A percentile compares a stretch with the other conserved stretches of the same genome.
These are phyloP conservation scores for Aquilaria malaccensis DNA, from an alignment of 345 rosid genomes.

Conservation along the genomic window DNA sequence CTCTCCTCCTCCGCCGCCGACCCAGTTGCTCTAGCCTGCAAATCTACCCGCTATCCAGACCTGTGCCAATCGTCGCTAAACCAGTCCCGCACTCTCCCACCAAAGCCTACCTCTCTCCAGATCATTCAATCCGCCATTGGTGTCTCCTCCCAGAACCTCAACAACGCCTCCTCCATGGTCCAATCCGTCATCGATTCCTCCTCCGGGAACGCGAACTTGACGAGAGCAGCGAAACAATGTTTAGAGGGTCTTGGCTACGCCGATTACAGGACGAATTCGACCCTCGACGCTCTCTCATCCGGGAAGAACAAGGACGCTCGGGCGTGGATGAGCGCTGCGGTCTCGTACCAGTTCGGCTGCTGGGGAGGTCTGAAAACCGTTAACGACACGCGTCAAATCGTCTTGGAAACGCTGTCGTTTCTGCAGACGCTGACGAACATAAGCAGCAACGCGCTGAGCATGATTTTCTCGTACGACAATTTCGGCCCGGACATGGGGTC, in stretches of 20 bases:
- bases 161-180: conserved; percentile 44
- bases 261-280: conserved; percentile 31
- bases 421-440: conserved; percentile 31
- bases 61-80: conserved; percentile 36
- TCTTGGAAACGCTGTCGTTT: conserved; percentile 53
- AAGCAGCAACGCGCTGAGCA: conserved; percentile 70
- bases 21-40: conserved; percentile 49
- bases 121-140: conserved; percentile 62
- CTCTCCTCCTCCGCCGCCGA: conserved; percentile 8
- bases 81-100: conserved; percentile 24
- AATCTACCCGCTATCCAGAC: conserved; percentile 57
- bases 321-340: conserved; percentile 75
- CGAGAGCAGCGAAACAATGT: conserved; percentile 56
- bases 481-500: conserved; percentile 34
- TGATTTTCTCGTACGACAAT: conserved; percentile 56
- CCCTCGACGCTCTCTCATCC: conserved; percentile 34
- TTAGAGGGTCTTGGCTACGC: conserved; percentile 50
- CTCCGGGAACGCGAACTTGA: conserved; percentile 44
- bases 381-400: conserved; percentile 43
- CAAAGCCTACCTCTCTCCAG: conserved; percentile 40
- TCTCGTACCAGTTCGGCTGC: conserved; percentile 68
- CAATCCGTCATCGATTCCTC: conserved; percentile 49
- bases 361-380: conserved; percentile 65
- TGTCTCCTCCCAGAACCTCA: conserved; percentile 47
- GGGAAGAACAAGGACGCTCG: conserved; percentile 63